Evolutionary conservation across 257 asterid genomes (phyloP).

Genomic region (Haberlea rhodopensis): DNA sequence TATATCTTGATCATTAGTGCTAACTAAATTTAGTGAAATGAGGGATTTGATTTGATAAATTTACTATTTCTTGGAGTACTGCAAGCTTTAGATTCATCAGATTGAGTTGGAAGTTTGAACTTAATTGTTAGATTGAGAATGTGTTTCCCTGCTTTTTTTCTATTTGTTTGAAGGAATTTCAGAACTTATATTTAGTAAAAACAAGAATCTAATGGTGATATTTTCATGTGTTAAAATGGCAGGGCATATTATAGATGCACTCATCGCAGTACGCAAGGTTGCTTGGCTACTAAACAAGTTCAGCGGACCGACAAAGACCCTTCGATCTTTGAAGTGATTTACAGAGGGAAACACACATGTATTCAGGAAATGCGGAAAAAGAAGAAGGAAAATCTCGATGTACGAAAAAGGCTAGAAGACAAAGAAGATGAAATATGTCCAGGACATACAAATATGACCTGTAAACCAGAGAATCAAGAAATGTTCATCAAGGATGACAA

Average conservation of each 20-base stretch:
- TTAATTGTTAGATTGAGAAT: not conserved
- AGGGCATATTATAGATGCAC: slow-evolving; percentile 91
- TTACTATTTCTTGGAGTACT: not conserved
- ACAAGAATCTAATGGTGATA: not conserved
- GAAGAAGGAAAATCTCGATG: slow-evolving; percentile 19
- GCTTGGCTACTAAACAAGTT: slow-evolving; percentile 78
- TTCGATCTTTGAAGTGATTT: slow-evolving; percentile 49
- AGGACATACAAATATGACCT: slow-evolving; percentile 6
- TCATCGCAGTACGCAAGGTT: slow-evolving; percentile 68
- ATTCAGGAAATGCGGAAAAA: slow-evolving; percentile 34
- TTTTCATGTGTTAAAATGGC: slow-evolving; percentile 10
- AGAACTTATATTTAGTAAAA: not conserved
- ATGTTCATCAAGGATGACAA: slow-evolving; percentile 21
- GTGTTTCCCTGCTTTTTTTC: no score
- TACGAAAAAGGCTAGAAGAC: slow-evolving; percentile 21
- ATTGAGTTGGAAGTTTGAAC: not conserved
- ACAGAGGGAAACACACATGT: slow-evolving; percentile 69
- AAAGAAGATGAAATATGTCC: slow-evolving; percentile 21
- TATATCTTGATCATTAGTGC: not conserved
- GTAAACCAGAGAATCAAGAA: slow-evolving; percentile 25
- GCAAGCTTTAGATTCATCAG: not conserved
- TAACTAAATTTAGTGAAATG: not conserved
- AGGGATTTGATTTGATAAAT: not conserved
- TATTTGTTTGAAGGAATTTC: not conserved
- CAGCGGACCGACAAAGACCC: slow-evolving; percentile 61